Evolutionary conservation across 2,329 filamentous ascomycete species (phyloP).

Genomic region (Fusarium newnesense): DNA sequence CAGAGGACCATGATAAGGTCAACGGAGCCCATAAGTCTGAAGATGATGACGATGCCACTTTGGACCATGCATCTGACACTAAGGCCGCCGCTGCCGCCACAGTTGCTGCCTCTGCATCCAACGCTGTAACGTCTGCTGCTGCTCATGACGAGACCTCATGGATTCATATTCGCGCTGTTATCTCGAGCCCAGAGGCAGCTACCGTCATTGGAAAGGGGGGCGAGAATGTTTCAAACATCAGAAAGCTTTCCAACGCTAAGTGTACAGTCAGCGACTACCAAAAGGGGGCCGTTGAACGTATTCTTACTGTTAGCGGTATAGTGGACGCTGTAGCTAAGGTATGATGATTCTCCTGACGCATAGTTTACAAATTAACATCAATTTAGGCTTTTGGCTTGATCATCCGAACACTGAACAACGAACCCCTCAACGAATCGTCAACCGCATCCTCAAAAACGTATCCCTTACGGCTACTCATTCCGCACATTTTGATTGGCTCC

Average conservation of each 20-base stretch:
- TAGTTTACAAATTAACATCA: constrained; percentile 42
- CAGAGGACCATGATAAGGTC: constrained; percentile 59
- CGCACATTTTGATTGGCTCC: constrained; percentile 96
- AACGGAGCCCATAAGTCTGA: constrained; percentile 59
- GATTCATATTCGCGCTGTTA: constrained; percentile 97
- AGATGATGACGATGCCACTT: constrained; percentile 38
- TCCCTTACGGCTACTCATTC: constrained; percentile 92
- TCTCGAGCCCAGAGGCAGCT: constrained; percentile 95
- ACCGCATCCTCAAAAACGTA: constrained; percentile 97
- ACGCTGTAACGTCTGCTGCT: constrained; percentile 58
- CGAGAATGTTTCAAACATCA: constrained; percentile 97
- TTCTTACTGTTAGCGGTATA: constrained; percentile 94
- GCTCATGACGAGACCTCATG: constrained; percentile 91
- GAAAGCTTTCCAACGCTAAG: constrained; percentile 93
- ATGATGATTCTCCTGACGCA: constrained; percentile 44
- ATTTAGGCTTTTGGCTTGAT: constrained; percentile 92
- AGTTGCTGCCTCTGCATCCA: constrained; percentile 50
- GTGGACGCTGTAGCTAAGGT: constrained; percentile 98
- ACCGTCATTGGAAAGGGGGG: constrained; percentile 99
- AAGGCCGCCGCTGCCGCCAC: constrained; percentile 53
- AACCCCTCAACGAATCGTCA: constrained; percentile 87
- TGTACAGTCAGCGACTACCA: constrained; percentile 99
- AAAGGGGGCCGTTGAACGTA: constrained; percentile 95
- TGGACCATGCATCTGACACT: constrained; percentile 51
- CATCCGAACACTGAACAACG: constrained; percentile 97